Percentiles rank a stretch among this genome's conserved stretches.
Conservation (phyloP, 2,329 filamentous ascomycete genomes). For the Helotiales sp. region DNA sequence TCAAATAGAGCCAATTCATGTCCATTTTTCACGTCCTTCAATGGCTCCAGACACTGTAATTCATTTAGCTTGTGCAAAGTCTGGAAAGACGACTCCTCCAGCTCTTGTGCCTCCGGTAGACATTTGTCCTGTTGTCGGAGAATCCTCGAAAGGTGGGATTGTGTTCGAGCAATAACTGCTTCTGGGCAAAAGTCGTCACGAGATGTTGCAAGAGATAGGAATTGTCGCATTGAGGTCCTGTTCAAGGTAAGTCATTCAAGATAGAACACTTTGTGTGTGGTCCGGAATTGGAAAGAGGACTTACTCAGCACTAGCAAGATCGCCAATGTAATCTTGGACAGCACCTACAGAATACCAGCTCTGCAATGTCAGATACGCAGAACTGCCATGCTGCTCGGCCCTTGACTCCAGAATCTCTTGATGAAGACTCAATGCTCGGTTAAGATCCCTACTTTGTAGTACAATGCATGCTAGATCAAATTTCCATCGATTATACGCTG, state of each 20-base stretch:
- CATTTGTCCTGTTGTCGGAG: neutral
- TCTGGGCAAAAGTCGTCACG: neutral
- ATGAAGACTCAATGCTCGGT: neutral
- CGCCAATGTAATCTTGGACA: neutral
- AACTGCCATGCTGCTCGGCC: neutral
- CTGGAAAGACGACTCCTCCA: neutral
- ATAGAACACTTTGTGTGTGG: too few relatives aligned
- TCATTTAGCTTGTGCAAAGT: too few relatives aligned
- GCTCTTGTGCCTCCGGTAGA: neutral
- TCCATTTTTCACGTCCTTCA: slow-evolving; percentile 3
- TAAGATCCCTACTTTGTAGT: neutral
- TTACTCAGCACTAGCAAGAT: too few relatives aligned
- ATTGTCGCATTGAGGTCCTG: neutral
- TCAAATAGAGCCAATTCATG: slow-evolving; percentile 10
- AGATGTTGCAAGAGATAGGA: neutral
- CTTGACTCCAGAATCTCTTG: neutral
- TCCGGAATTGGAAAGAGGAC: neutral
- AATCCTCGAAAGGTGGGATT: neutral
- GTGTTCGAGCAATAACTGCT: neutral
- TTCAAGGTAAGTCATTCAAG: neutral
- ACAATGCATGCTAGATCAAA: slow-evolving; percentile 7
- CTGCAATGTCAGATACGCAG: slow-evolving; percentile 4
- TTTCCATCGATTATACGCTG: neutral
- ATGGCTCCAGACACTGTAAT: neutral
- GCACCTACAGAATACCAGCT: slow-evolving; percentile 6